Base-by-base conservation (phyloP, 1,139 yeast genomes). In the Pichia sp. region DNA sequence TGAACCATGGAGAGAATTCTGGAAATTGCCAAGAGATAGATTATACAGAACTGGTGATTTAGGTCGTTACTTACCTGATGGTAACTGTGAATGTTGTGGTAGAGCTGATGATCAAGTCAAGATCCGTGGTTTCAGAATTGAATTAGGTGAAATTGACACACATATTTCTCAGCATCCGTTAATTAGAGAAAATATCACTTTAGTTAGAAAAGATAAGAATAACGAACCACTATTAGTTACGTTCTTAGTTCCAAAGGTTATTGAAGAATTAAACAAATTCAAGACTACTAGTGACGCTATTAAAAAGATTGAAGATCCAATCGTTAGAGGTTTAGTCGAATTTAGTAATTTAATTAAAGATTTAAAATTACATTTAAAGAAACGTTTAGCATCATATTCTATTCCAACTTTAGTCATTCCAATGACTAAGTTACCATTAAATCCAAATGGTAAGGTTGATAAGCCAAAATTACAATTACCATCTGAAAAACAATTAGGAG, bases 71-170 rank as follows among this genome's bases (percentile, higher is more conserved):
- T 72, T 90, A 51, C 97, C 98, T 7, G 96, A 89, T 61, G 98
- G 98, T 51, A 87, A 92, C 68, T 92, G 94, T 56, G 99, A 92
- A 71, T 92, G 97, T 67, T 85, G 95, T 66, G 99, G 99, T 50
- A 81, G 99, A 67, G 98, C 98, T 29, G 99, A 94, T 69, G 97
- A 92, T 65, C 99, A 94, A 68, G 97, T 94, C 53, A 94, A 94
- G 68, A 92, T 94, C 56, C 82, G 98, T 70, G 99, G 99, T 2
- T 94, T 94, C 77, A 81, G 99, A 71, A 94, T 94, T 56, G 98
- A 94, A 69, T 74, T 94, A 49, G 98, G 99, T 55, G 99, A 94
- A 69, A 94, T 94, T 61, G 97, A 94, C 65, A 94, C 98, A 22
- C 96, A 92, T 63, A 78, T 94, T 55, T 88, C 97, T 15, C 96